Evolutionary conservation across 805 yeast species (phyloP).

Genomic region (Cephaloascus albidus): DNA sequence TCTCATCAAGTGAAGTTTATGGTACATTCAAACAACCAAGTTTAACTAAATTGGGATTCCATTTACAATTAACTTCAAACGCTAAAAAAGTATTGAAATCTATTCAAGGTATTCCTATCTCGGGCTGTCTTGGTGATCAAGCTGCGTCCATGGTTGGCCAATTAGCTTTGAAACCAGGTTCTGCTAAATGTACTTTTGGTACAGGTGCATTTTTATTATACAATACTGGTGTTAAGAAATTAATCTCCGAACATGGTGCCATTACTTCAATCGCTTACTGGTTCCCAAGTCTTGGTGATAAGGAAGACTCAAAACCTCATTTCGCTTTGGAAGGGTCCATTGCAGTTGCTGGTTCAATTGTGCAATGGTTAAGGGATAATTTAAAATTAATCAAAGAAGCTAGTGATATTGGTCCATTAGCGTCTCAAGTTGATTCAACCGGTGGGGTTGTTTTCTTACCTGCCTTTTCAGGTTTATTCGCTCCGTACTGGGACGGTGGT

Average conservation of each 20-base stretch:
- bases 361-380: conserved; percentile 91
- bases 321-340: conserved; percentile 93
- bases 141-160: conserved; percentile 92
- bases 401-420: conserved; percentile 84
- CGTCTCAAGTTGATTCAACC: conserved; percentile 67
- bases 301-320: conserved; percentile 51
- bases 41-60: conserved; percentile 40
- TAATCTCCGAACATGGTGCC: conserved; percentile 71
- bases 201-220: conserved; percentile 89
- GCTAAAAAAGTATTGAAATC: conserved; percentile 39
- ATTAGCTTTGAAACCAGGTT: conserved; percentile 72
- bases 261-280: conserved; percentile 87
- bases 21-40: conserved; percentile 65
- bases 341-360: conserved; percentile 91
- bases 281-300: conserved; percentile 58
- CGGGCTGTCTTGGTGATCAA: conserved; percentile 93
- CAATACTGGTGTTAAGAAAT: conserved; percentile 72
- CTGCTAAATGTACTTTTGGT: conserved; percentile 93
- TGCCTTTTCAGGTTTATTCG: conserved; percentile 88
- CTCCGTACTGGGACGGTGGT: conserved; percentile 93
- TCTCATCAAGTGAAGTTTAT: conserved; percentile 68
- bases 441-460: conserved; percentile 95
- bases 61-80: conserved; percentile 39
- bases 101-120: conserved; percentile 59
- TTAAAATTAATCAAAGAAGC: conserved; percentile 73